phyloP scores from a whole-genome alignment of 2,329 filamentous ascomycete genomes.

The Zalaria obscura region DNA sequence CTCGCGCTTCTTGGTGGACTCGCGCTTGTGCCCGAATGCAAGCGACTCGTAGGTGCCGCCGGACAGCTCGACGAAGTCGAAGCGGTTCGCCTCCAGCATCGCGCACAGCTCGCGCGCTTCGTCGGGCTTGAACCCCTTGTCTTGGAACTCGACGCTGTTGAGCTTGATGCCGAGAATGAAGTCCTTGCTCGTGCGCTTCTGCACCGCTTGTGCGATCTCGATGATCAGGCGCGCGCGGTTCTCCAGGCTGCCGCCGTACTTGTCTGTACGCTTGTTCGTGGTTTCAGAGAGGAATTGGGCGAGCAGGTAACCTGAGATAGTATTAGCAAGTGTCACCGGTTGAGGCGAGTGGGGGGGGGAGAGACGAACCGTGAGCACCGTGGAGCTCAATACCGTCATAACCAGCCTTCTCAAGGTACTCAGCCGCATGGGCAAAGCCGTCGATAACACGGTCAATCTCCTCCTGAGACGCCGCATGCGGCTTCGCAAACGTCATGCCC shows the following conservation, averaged over 20 bases:
- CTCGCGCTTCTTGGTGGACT: slow-evolving; percentile 39
- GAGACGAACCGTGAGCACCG: slow-evolving; percentile 16
- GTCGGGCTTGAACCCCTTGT: slow-evolving; percentile 35
- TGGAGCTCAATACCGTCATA: slow-evolving; percentile 38
- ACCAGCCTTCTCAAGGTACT: slow-evolving; percentile 48
- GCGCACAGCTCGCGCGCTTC: slow-evolving; percentile 36
- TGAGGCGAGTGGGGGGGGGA: no score
- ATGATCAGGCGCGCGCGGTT: slow-evolving; percentile 27
- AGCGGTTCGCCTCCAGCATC: slow-evolving; percentile 33
- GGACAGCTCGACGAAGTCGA: slow-evolving; percentile 45
- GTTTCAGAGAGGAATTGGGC: slow-evolving; percentile 29
- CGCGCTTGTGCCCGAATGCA: slow-evolving; percentile 37
- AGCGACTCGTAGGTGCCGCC: slow-evolving; percentile 46
- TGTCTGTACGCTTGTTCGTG: slow-evolving; percentile 28
- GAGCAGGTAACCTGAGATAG: slow-evolving; percentile 20
- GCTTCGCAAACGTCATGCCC: slow-evolving; percentile 39
- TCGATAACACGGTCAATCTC: slow-evolving; percentile 46
- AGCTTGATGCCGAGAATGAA: slow-evolving; percentile 44
- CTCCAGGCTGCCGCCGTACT: slow-evolving; percentile 28
- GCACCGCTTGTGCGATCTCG: slow-evolving; percentile 25
- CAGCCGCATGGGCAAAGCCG: slow-evolving; percentile 46
- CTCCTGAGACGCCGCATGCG: slow-evolving; percentile 36
- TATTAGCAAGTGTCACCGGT: no score
- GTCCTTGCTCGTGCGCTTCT: slow-evolving; percentile 17
- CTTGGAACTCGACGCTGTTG: slow-evolving; percentile 43